Conservation (phyloP, 2,329 filamentous ascomycete species). For the Tolypocladium tropicale region DNA sequence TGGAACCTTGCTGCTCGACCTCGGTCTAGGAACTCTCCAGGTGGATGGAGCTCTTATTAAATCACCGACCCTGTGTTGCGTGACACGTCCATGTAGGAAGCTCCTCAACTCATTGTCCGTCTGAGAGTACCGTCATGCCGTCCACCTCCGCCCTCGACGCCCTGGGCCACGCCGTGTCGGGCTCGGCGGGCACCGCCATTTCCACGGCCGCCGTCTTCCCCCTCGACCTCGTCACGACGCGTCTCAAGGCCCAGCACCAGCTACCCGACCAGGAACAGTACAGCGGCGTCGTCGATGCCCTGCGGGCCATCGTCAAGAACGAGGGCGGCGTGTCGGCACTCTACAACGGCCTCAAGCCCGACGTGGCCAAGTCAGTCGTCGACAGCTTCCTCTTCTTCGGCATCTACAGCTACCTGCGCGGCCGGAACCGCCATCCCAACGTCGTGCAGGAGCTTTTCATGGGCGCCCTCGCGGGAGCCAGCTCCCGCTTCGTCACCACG, state of each 20-base stretch:
- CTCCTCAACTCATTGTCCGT: not conserved
- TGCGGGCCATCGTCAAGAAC: constrained; percentile 56
- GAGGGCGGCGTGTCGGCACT: constrained; percentile 64
- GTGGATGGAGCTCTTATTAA: not conserved
- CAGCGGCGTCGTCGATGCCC: constrained; percentile 56
- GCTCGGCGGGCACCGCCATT: constrained; percentile 66
- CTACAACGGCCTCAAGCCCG: constrained; percentile 54
- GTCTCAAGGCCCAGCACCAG: constrained; percentile 68
- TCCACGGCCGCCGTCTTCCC: constrained; percentile 75
- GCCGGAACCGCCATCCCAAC: constrained; percentile 36
- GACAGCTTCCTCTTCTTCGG: constrained; percentile 85
- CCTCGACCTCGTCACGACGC: constrained; percentile 69
- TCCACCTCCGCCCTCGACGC: constrained; percentile 48
- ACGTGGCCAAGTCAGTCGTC: constrained; percentile 55
- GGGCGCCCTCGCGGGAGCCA: constrained; percentile 63
- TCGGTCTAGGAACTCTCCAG: no score
- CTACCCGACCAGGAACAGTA: constrained; percentile 43
- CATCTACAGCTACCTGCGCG: constrained; percentile 52
- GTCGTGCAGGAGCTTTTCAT: constrained; percentile 64
- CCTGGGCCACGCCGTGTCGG: constrained; percentile 72
- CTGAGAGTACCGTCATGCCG: constrained; percentile 12
- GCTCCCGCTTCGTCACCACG: constrained; percentile 66
- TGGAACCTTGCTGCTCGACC: not conserved
- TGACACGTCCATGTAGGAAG: not conserved
- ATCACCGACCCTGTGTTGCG: not conserved